Conservation (phyloP, 2,329 filamentous ascomycete species). For the Xylaria sp. region DNA sequence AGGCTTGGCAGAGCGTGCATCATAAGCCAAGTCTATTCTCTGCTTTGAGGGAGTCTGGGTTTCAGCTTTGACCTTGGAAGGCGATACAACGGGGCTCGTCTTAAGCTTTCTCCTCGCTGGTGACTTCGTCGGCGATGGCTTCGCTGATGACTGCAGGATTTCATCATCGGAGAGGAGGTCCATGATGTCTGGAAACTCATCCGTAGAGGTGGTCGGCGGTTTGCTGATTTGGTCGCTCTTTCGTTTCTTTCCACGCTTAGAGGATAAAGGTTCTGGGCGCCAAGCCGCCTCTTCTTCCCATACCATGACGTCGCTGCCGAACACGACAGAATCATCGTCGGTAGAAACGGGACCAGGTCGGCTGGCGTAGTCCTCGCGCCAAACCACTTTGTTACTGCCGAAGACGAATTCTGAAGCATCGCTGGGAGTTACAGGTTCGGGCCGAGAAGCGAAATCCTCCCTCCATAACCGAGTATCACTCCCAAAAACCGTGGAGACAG, state of each 20-base stretch:
- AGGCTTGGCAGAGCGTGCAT: slow-evolving; percentile 30
- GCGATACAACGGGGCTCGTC: slow-evolving; percentile 37
- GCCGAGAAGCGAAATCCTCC: slow-evolving; percentile 51
- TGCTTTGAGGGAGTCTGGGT: slow-evolving; percentile 30
- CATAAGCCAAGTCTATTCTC: slow-evolving; percentile 24
- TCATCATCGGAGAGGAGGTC: slow-evolving; percentile 53
- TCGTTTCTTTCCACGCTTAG: slow-evolving; percentile 60
- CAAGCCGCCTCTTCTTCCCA: slow-evolving; percentile 58
- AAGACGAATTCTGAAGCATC: slow-evolving; percentile 43
- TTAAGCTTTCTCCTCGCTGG: slow-evolving; percentile 48
- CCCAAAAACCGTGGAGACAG: slow-evolving; percentile 43
- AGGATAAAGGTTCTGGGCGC: slow-evolving; percentile 52
- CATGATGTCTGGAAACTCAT: slow-evolving; percentile 66
- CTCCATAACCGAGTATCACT: slow-evolving; percentile 42
- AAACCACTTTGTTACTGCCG: slow-evolving; percentile 52
- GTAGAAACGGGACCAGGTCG: slow-evolving; percentile 53
- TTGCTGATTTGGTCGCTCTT: slow-evolving; percentile 62
- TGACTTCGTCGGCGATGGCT: slow-evolving; percentile 55
- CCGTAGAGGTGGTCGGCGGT: slow-evolving; percentile 45
- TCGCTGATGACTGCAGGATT: slow-evolving; percentile 43
- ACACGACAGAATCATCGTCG: slow-evolving; percentile 46
- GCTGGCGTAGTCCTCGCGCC: slow-evolving; percentile 57
- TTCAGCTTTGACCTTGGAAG: slow-evolving; percentile 33
- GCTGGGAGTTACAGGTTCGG: slow-evolving; percentile 41
- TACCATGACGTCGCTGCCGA: slow-evolving; percentile 50